Percentiles rank a stretch among this genome's conserved stretches.
These are phyloP conservation scores for Inga leiocalycina DNA, from an alignment of 306 rosid genomes.

Conservation along the genomic window DNA sequence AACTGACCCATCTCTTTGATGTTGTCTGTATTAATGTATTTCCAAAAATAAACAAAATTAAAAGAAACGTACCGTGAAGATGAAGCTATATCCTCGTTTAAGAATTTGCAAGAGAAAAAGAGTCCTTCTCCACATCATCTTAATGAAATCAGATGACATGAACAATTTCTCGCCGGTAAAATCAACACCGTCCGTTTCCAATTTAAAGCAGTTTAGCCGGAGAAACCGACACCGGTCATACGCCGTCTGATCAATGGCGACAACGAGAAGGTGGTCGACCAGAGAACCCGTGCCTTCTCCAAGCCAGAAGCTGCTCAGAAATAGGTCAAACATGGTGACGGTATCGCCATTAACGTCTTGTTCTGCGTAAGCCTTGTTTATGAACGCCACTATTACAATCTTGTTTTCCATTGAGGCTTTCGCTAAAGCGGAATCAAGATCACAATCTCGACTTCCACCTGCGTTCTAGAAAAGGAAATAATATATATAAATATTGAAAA, in stretches of 20 bases:
- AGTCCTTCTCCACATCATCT: slow-evolving; percentile 52
- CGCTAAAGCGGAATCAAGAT: slow-evolving; percentile 46
- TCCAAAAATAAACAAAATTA: background rate
- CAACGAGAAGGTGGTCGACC: slow-evolving; percentile 55
- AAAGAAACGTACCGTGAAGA: slow-evolving; percentile 56
- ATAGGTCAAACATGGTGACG: slow-evolving; percentile 54
- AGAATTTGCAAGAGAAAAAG: slow-evolving; percentile 57
- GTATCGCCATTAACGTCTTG: slow-evolving; percentile 46
- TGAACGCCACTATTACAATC: slow-evolving; percentile 61
- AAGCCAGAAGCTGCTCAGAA: slow-evolving; percentile 68
- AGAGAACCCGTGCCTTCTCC: slow-evolving; percentile 66
- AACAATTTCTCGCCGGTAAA: slow-evolving; percentile 59
- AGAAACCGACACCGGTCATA: slow-evolving; percentile 63
- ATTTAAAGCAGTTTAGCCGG: slow-evolving; percentile 53
- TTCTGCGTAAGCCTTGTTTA: slow-evolving; percentile 70
- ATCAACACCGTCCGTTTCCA: slow-evolving; percentile 65
- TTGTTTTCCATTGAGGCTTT: slow-evolving; percentile 66
- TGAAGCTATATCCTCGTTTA: slow-evolving; percentile 69
- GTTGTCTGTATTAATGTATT: background rate
- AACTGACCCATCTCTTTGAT: background rate
- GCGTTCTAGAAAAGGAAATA: background rate
- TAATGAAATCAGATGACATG: slow-evolving; percentile 75
- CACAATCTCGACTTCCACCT: slow-evolving; percentile 33
- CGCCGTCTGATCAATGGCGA: slow-evolving; percentile 65
- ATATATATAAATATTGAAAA: background rate